Percentiles rank a stretch among this genome's conserved stretches.
Conservation (phyloP, 1,284 basidiomycete genomes). For the Xanthoconium separans region DNA sequence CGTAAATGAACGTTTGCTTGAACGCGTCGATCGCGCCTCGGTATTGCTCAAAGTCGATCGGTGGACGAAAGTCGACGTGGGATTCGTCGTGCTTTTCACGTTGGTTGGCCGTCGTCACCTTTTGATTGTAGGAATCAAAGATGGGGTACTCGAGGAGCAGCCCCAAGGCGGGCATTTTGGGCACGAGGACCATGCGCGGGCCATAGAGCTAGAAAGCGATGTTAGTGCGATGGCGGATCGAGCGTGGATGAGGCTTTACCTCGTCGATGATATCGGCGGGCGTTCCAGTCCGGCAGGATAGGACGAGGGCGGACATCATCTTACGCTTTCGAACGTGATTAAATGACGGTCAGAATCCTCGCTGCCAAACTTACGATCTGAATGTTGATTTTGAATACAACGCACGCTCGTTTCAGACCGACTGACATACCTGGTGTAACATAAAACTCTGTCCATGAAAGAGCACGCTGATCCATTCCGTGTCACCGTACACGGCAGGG, state of each 20-base stretch:
- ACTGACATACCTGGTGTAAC: conserved; percentile 81
- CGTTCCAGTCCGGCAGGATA: conserved; percentile 74
- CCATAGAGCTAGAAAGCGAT: conserved; percentile 56
- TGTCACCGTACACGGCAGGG: conserved; percentile 83
- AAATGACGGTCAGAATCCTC: conserved; percentile 1
- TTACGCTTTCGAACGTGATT: conserved; percentile 69
- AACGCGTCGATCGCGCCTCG: conserved; percentile 70
- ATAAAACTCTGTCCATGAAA: conserved; percentile 99
- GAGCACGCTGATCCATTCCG: conserved; percentile 93
- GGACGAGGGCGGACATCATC: conserved; percentile 90
- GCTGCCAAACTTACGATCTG: conserved; percentile 22
- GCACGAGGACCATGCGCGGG: conserved; percentile 81
- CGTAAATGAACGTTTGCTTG: conserved; percentile 83
- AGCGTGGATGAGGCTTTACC: conserved; percentile 35
- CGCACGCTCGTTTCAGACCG: background rate
- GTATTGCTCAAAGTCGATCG: conserved; percentile 72
- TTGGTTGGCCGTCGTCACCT: conserved; percentile 60
- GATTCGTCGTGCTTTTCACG: conserved; percentile 44
- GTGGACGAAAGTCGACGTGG: conserved; percentile 57
- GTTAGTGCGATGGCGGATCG: background rate
- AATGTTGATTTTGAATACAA: conserved; percentile 7
- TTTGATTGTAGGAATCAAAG: conserved; percentile 78
- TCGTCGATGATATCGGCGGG: conserved; percentile 74
- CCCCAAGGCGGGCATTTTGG: conserved; percentile 96
- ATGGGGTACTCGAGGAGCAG: conserved; percentile 93